Evolutionary conservation across 169 alveolate genomes (phyloP), one percentile per base, ranked within the genome.

Genomic region (Plasmodium reichenowi): DNA sequence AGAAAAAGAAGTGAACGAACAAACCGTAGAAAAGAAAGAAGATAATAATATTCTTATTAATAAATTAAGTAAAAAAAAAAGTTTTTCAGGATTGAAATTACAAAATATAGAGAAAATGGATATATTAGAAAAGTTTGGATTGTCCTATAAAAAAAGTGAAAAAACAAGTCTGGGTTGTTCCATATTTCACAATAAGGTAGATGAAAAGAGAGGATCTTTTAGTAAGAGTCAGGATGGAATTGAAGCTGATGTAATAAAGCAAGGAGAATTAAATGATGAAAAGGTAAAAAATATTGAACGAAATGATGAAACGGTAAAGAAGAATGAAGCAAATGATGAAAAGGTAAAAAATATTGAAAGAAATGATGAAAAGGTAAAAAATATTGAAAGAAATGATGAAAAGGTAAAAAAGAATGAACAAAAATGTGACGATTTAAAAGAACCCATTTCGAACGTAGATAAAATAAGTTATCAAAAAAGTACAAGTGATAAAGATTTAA

Each of bases 131-230:
- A 43, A 48, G 48, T 20, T 66, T 32, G 88, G 70, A 22, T 50
- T 74, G 12, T 56, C 43, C 6, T 29, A 17, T 20, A 76, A 68
- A 58, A 60, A 78, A 68, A 58, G 71, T 26, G 80, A 66, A 50
- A 22, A 38, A 59, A 3, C 29, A 10, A 32, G n/a, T 22, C 78
- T 17, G 12, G 62, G 38, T 20, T 13, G 17, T 20, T 29, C 74
- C 1, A 66, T 22, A n/a, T 66, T 32, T 66, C 15, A n/a, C 15
- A 22, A 9, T 17, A 62, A 43, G 29, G 73, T 29, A 43, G 48
- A 24, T 1, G 71, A 26, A 45, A 66, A 38, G 47, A 38, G 47
- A 38, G 47, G 10, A 38, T 38, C 47, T 5, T 38, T 38, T 38
- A 38, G 9, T 38, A 38, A 38, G 47, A 38, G 9, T 5, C 47